Conservation (phyloP, 2,329 filamentous ascomycete species). For the Colletotrichum shisoi region DNA sequence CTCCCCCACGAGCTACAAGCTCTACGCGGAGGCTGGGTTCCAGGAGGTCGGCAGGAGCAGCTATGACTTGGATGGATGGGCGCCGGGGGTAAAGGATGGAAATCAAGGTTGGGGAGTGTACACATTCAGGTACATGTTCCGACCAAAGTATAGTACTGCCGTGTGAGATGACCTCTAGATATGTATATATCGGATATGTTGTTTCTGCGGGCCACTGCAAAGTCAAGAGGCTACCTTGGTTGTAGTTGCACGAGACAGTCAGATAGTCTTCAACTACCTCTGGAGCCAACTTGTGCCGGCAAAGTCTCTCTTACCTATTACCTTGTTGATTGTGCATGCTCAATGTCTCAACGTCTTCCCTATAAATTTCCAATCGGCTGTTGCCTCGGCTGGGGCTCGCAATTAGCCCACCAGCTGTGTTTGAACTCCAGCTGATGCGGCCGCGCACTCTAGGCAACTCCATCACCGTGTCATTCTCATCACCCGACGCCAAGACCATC, state of each 20-base stretch:
- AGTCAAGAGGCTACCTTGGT: background rate
- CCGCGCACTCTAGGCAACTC: background rate
- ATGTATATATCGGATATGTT: too few relatives aligned
- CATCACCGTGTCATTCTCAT: background rate
- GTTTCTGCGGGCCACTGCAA: background rate
- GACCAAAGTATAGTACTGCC: background rate
- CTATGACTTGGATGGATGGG: conserved; percentile 22
- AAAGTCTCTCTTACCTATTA: too few relatives aligned
- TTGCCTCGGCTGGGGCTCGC: background rate
- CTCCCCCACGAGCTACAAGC: conserved; percentile 8
- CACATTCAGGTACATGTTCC: conserved; percentile 23
- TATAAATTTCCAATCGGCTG: too few relatives aligned
- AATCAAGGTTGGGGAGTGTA: conserved; percentile 16
- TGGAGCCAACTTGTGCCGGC: background rate
- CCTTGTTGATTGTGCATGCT: too few relatives aligned
- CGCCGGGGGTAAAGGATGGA: background rate
- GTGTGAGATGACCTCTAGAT: background rate
- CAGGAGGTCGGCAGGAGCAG: conserved; percentile 22
- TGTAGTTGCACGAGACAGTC: background rate
- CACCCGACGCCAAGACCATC: too few relatives aligned
- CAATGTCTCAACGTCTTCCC: too few relatives aligned
- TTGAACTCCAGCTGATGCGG: too few relatives aligned
- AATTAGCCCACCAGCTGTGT: background rate
- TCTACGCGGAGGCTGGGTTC: conserved; percentile 23
- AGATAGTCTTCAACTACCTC: too few relatives aligned